These are phyloP conservation scores for Elaeis guineensis DNA, from an alignment of 176 grass and related monocot species.

Conservation along the genomic window DNA sequence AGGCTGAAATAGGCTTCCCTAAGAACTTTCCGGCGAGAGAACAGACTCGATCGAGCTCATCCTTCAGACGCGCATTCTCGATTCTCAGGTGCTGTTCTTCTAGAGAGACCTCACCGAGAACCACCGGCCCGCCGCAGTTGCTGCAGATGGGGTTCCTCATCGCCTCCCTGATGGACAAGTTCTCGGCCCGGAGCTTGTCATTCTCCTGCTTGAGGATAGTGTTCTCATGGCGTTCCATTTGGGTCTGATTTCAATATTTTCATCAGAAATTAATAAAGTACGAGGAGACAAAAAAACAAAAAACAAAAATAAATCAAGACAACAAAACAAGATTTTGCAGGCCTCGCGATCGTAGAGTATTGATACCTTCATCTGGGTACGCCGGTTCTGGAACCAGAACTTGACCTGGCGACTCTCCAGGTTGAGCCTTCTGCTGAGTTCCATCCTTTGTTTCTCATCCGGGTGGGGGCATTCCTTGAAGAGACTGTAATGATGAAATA, in stretches of 20 bases:
- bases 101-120: conserved; percentile 39
- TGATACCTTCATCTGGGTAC: conserved; percentile 72
- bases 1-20: conserved; percentile 35
- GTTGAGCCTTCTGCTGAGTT: conserved; percentile 52
- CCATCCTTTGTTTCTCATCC: conserved; percentile 50
- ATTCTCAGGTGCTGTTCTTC: conserved; percentile 60
- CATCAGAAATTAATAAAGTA: too few relatives aligned
- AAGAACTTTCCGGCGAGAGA: conserved; percentile 53
- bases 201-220: conserved; percentile 61
- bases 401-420: conserved; percentile 72
- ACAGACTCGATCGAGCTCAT: conserved; percentile 65
- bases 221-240: conserved; percentile 63
- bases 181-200: conserved; percentile 72
- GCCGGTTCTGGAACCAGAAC: conserved; percentile 97
- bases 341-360: not conserved
- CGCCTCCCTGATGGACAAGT: conserved; percentile 47
- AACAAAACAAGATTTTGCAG: too few relatives aligned
- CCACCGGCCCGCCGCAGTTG: conserved; percentile 36
- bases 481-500: conserved; percentile 25
- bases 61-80: conserved; percentile 71
- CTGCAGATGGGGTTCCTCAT: conserved; percentile 40
- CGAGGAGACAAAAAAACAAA: too few relatives aligned
- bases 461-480: conserved; percentile 81
- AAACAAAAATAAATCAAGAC: too few relatives aligned
- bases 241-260: conserved; percentile 28